These are phyloP conservation scores for Ascobolus immersus DNA, from an alignment of 495 filamentous ascomycete species.

Conservation along the genomic window DNA sequence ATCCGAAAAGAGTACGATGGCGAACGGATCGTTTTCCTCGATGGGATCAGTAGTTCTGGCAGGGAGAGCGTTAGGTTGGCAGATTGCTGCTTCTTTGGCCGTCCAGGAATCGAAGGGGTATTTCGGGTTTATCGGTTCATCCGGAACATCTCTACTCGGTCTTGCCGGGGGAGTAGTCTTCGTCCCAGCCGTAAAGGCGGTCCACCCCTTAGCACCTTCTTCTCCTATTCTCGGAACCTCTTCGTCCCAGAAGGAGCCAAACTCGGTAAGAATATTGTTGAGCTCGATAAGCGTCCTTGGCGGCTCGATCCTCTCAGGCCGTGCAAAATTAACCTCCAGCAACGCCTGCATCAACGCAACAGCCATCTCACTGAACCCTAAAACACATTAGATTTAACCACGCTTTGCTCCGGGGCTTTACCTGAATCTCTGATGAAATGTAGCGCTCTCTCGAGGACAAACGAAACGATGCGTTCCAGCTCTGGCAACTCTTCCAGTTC, in stretches of 20 bases:
- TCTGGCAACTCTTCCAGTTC: constrained; percentile 9
- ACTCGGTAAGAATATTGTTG: constrained; percentile 10
- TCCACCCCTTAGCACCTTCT: constrained; percentile 43
- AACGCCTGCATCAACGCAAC: constrained; percentile 61
- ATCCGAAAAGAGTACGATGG: constrained; percentile 56
- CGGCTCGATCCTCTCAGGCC: constrained; percentile 17
- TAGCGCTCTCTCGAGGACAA: constrained; percentile 50
- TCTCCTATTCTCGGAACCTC: constrained; percentile 67
- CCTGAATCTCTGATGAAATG: constrained; percentile 55
- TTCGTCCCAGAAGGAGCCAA: constrained; percentile 58
- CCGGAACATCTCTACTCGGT: constrained; percentile 1
- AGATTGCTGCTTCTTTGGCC: constrained; percentile 25
- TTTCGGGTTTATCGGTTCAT: constrained; percentile 5
- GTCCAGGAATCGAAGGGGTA: constrained; percentile 31
- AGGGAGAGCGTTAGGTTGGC: constrained; percentile 20
- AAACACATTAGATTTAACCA: no score
- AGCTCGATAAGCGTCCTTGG: constrained; percentile 5
- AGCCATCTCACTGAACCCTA: constrained; percentile 53
- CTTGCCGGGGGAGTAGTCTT: no score
- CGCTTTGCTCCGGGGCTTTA: no score
- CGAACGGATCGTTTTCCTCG: constrained; percentile 50
- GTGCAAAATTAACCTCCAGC: constrained; percentile 47
- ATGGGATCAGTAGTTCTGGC: constrained; percentile 38
- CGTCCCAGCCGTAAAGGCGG: no score
- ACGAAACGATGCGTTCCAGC: constrained; percentile 30